phyloP scores from a whole-genome alignment of 2,329 filamentous ascomycete genomes.

The Endoconidiophora polonica region DNA sequence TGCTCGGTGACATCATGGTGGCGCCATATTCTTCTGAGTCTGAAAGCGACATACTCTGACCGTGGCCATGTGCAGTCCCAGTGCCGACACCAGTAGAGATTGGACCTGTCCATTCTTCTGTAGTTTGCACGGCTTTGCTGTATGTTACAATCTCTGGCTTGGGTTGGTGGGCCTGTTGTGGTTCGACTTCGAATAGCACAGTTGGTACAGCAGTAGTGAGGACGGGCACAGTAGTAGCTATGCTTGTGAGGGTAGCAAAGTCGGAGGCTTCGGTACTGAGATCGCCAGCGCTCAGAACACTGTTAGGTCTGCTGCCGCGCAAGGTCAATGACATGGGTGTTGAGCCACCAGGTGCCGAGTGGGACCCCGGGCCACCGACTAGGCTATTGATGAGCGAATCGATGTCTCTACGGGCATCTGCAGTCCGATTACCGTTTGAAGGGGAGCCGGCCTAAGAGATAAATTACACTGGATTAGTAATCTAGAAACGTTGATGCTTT shows the following conservation, averaged over 20 bases:
- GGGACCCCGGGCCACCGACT: slow-evolving; percentile 44
- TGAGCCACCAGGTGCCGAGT: slow-evolving; percentile 42
- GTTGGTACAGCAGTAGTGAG: slow-evolving; percentile 58
- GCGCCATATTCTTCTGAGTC: slow-evolving; percentile 45
- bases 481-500: slow-evolving; percentile 7
- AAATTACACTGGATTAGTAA: background rate
- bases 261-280: slow-evolving; percentile 60
- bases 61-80: slow-evolving; percentile 19
- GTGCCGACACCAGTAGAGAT: slow-evolving; percentile 15
- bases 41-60: slow-evolving; percentile 34
- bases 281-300: slow-evolving; percentile 67
- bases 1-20: slow-evolving; percentile 43
- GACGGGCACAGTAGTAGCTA: slow-evolving; percentile 40
- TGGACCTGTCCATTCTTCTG: slow-evolving; percentile 50
- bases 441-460: slow-evolving; percentile 7
- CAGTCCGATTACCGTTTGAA: slow-evolving; percentile 26
- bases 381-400: slow-evolving; percentile 74
- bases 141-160: slow-evolving; percentile 83
- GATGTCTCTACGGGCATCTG: slow-evolving; percentile 56
- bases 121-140: slow-evolving; percentile 90
- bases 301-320: slow-evolving; percentile 66
- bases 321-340: slow-evolving; percentile 38
- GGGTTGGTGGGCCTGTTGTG: slow-evolving; percentile 32
- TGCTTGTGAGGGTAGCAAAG: slow-evolving; percentile 30
- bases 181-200: slow-evolving; percentile 66